Evolutionary conservation across 257 asterid genomes (phyloP).

Genomic region (Rhazya stricta): DNA sequence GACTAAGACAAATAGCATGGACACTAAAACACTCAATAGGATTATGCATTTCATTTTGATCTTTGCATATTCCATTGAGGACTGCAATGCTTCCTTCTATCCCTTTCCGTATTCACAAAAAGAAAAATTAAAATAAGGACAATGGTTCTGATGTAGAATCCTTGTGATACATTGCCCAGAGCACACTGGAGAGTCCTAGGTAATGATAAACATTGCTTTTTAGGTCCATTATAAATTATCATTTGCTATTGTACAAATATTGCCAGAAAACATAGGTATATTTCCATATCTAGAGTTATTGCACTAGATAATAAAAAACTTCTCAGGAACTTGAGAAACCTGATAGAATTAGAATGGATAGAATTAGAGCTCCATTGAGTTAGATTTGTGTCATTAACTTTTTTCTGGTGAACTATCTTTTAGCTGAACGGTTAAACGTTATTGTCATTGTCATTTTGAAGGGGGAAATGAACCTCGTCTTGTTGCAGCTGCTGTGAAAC

Average conservation of each 20-base stretch:
- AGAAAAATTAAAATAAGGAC: neutral
- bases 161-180: neutral
- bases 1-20: neutral
- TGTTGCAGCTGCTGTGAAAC: constrained; percentile 79
- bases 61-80: neutral
- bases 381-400: neutral
- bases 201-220: neutral
- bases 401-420: neutral
- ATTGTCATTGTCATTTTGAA: constrained; percentile 31
- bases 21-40: neutral
- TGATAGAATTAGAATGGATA: neutral
- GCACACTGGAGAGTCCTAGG: neutral
- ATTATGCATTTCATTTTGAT: neutral
- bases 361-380: neutral
- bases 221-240: neutral
- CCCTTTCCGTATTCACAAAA: neutral
- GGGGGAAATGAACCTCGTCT: constrained; percentile 97
- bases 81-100: neutral
- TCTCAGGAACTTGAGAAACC: neutral
- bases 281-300: neutral
- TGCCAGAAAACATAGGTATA: neutral
- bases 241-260: neutral
- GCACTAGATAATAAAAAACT: neutral
- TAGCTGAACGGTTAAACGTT: constrained; percentile 10
- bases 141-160: neutral